Percentiles rank a stretch among this genome's conserved stretches.
These are phyloP conservation scores for Draba incana DNA, from an alignment of 345 rosid species.

Conservation along the genomic window DNA sequence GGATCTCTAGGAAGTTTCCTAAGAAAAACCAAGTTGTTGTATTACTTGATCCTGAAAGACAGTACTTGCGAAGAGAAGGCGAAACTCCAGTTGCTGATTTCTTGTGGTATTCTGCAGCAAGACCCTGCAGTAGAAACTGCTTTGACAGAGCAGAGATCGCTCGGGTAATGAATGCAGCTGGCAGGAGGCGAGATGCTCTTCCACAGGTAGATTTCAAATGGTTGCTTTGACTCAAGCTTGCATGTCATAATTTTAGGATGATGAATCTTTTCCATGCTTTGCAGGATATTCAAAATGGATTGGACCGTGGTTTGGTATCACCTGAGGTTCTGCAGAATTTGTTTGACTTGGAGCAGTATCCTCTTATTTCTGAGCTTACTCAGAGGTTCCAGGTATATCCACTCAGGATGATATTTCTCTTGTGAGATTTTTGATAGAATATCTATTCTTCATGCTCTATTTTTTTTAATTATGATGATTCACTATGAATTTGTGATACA, in stretches of 20 bases:
- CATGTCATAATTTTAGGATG: slow-evolving; percentile 6
- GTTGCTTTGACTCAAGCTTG: slow-evolving; percentile 8
- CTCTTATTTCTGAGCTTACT: slow-evolving; percentile 81
- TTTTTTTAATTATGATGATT: slow-evolving; percentile 11
- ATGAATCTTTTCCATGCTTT: slow-evolving; percentile 31
- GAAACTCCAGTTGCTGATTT: slow-evolving; percentile 93
- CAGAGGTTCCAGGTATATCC: slow-evolving; percentile 80
- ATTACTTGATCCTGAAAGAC: slow-evolving; percentile 91
- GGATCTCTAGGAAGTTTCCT: slow-evolving; percentile 82
- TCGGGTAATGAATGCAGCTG: slow-evolving; percentile 98
- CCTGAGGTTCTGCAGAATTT: slow-evolving; percentile 95
- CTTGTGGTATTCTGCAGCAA: slow-evolving; percentile 94
- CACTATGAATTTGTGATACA: slow-evolving; percentile 45
- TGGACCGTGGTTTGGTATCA: slow-evolving; percentile 91
- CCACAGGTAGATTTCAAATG: slow-evolving; percentile 66
- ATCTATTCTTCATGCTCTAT: slow-evolving; percentile 1
- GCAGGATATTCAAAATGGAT: slow-evolving; percentile 94
- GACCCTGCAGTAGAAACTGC: slow-evolving; percentile 95
- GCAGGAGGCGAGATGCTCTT: slow-evolving; percentile 83
- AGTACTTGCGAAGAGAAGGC: slow-evolving; percentile 78
- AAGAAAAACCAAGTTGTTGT: slow-evolving; percentile 87
- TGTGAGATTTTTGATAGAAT: slow-evolving; percentile 13
- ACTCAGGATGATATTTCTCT: neutral
- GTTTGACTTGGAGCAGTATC: slow-evolving; percentile 87
- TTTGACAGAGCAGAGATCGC: slow-evolving; percentile 98